Evolutionary conservation across 306 rosid species (phyloP).

Genomic region (Vicia sativa): DNA sequence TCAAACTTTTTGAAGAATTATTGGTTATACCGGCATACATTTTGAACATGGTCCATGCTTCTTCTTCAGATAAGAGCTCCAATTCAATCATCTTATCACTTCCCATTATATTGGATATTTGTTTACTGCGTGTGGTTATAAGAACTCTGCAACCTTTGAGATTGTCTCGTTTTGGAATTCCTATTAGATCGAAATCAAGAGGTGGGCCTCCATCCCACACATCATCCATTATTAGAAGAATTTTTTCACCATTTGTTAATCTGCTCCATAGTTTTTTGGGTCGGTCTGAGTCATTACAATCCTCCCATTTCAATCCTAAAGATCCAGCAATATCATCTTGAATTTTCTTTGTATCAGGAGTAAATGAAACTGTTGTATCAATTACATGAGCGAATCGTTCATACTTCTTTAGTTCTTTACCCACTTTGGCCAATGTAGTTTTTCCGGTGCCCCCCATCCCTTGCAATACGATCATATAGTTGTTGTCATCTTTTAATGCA

Average conservation of each 20-base stretch:
- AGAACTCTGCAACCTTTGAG: constrained; percentile 15
- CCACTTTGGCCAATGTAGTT: constrained; percentile 25
- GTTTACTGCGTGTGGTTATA: neutral
- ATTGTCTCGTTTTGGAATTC: neutral
- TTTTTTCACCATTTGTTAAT: constrained; percentile 5
- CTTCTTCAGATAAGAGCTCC: neutral
- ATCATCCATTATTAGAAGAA: constrained; percentile 39
- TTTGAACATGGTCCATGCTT: neutral
- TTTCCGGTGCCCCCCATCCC: constrained; percentile 36
- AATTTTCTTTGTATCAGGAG: neutral
- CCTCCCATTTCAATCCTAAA: neutral
- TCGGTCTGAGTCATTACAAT: neutral
- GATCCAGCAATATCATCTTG: neutral
- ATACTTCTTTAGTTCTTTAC: neutral
- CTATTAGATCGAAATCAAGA: neutral
- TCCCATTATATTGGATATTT: neutral
- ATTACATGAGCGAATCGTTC: neutral
- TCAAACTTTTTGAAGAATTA: neutral
- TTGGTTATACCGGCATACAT: neutral
- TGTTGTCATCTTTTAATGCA: neutral
- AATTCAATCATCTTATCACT: neutral
- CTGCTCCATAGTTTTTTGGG: neutral
- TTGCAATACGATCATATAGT: neutral
- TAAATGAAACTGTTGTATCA: neutral
- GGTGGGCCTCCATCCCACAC: neutral